These are phyloP conservation scores for Moricandia moricandioides DNA, from an alignment of 345 rosid species.

Conservation along the genomic window DNA sequence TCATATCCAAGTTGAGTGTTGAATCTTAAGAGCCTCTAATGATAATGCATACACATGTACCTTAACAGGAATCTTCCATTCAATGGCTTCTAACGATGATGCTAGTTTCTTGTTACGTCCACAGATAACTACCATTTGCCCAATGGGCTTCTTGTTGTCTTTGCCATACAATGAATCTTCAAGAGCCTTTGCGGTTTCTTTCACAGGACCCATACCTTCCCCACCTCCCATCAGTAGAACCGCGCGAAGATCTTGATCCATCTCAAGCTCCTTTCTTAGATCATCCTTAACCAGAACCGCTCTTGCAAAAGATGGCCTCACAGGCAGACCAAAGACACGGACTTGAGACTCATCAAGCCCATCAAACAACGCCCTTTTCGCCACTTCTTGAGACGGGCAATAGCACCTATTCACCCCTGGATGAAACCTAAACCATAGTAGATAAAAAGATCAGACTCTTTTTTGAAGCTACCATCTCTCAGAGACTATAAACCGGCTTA, in stretches of 20 bases:
- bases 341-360: conserved; percentile 79
- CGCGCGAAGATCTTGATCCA: conserved; percentile 78
- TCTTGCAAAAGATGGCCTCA: conserved; percentile 86
- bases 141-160: conserved; percentile 60
- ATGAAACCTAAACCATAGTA: conserved; percentile 69
- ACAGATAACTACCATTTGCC: conserved; percentile 82
- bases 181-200: conserved; percentile 78
- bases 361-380: conserved; percentile 72
- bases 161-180: conserved; percentile 59
- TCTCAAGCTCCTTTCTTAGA: conserved; percentile 69
- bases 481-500: not conserved
- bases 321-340: conserved; percentile 80
- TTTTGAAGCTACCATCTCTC: not conserved
- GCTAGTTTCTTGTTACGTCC: conserved; percentile 79
- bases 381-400: conserved; percentile 90
- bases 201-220: conserved; percentile 99
- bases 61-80: conserved; percentile 90
- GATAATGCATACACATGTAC: conserved; percentile 33
- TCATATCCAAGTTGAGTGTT: not conserved
- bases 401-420: conserved; percentile 87
- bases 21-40: not conserved
- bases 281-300: conserved; percentile 75
- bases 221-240: conserved; percentile 98
- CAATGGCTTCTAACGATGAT: conserved; percentile 55
- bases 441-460: not conserved